phyloP scores from a whole-genome alignment of 768 basidiomycete species.

The Psilocybe sp. region DNA sequence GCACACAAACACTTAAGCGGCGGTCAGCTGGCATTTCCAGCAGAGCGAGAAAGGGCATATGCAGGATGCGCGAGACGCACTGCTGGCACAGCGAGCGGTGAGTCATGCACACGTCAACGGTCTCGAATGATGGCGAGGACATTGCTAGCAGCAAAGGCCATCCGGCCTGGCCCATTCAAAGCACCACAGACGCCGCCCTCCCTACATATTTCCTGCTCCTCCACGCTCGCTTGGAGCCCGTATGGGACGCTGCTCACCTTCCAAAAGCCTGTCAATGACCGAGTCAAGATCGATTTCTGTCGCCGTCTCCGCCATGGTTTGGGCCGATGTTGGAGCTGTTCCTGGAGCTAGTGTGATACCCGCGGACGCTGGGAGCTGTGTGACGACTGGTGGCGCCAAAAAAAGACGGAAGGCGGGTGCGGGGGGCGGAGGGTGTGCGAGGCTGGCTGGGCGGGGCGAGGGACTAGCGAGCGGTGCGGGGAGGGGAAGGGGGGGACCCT shows the following conservation, averaged over 20 bases:
- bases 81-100: conserved; percentile 7
- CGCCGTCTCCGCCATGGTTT: conserved; percentile 69
- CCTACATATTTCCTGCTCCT: background rate
- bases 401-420: conserved; percentile 12
- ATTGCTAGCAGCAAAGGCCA: background rate
- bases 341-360: conserved; percentile 4
- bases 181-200: background rate
- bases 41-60: background rate
- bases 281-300: conserved; percentile 99
- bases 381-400: conserved; percentile 13
- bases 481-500: conserved; percentile 5
- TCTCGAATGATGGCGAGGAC: conserved; percentile 8
- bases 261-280: conserved; percentile 96
- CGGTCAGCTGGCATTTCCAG: background rate
- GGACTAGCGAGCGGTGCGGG: background rate
- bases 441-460: conserved; percentile 11
- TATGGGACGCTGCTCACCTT: conserved; percentile 58
- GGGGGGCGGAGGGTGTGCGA: conserved; percentile 11
- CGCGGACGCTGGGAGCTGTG: conserved; percentile 2
- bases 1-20: conserved; percentile 7
- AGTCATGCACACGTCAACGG: conserved; percentile 17
- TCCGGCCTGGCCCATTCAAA: background rate
- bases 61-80: background rate
- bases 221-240: background rate
- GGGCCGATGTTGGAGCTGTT: conserved; percentile 4